phyloP scores from a whole-genome alignment of 2,329 filamentous ascomycete genomes.

The Colletotrichum ledebouriae region DNA sequence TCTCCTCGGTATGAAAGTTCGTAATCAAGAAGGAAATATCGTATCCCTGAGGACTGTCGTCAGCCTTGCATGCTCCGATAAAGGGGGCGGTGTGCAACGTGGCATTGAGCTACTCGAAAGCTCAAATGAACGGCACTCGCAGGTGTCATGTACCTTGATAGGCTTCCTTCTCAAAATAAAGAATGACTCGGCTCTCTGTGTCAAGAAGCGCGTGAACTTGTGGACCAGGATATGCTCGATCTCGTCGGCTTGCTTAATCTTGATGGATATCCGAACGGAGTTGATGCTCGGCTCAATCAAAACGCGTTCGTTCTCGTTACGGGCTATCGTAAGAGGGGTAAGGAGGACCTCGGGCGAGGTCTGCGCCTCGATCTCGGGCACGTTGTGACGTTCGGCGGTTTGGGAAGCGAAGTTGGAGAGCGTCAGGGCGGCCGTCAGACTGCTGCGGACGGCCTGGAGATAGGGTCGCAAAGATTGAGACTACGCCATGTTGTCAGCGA shows the following conservation, averaged over 20 bases:
- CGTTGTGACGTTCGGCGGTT: constrained; percentile 96
- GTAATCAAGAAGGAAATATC: constrained; percentile 99
- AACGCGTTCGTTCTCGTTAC: constrained; percentile 97
- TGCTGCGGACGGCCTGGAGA: constrained; percentile 94
- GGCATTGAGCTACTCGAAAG: constrained; percentile 8
- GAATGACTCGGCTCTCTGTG: constrained; percentile 95
- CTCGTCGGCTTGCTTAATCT: constrained; percentile 99
- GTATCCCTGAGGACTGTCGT: constrained; percentile 76
- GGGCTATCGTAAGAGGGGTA: constrained; percentile 88
- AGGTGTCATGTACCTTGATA: constrained; percentile 76
- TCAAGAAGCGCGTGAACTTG: constrained; percentile 98
- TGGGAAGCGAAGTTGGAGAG: constrained; percentile 98
- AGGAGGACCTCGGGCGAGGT: constrained; percentile 94
- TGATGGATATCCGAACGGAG: constrained; percentile 96
- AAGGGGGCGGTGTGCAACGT: constrained; percentile 8
- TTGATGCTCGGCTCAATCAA: constrained; percentile 97
- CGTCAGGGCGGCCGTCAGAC: constrained; percentile 91
- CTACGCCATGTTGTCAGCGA: constrained; percentile 58
- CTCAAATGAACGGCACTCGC: background rate
- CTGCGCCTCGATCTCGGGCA: constrained; percentile 94
- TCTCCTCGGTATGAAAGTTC: constrained; percentile 98
- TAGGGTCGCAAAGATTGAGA: constrained; percentile 98
- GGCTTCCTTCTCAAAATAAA: constrained; percentile 96
- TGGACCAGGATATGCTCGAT: constrained; percentile 98
- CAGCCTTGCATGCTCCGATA: constrained; percentile 39